Evolutionary conservation across 192 early-diverging fungal species (phyloP), one percentile per base, ranked within the genome.

Genomic region (Rhizophagus prolifer): DNA sequence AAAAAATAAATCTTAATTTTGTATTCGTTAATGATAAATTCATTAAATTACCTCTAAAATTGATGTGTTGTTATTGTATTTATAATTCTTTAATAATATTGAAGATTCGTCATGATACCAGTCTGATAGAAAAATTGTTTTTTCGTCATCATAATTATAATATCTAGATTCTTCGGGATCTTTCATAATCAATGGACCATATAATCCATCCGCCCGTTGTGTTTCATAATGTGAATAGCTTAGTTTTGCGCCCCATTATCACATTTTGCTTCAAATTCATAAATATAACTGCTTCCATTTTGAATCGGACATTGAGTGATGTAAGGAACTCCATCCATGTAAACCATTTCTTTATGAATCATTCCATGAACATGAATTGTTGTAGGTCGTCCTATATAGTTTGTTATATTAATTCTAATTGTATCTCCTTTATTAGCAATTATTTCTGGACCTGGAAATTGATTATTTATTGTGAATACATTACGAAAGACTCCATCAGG

Each of bases 291-390:
- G 14, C 64, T 64, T 2, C 84, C 82, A 12, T 86, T 76, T 4
- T 80, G 79, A 50, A 89, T 89, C 2, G 86, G 84, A 73, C 81
- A 78, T 38, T 88, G 85, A 63, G 88, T 93, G 82, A 89, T 84
- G 23, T 88, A 90, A 19, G 93, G 90, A 13, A 86, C 85, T 58
- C 88, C 87, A 31, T 89, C 88, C 12, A 82, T 81, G 36, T 80
- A 83, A 4, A 70, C 76, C 2, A 84, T 79, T 13, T 70, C 71
- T 1, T 72, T 38, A 72, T 86, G 85, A 0, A 79, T 83, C 23
- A 87, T 77, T 9, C 88, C 88, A 76, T 89, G 86, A 68, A 81
- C 86, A 72, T 89, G 88, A 31, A 89, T 69, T 8, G 79, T 79
- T 4, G 86, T 87, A 3, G 87, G 81, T 2, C 72, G 75, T 60